Evolutionary conservation across 2,329 filamentous ascomycete species (phyloP).

Genomic region (Colletotrichum lini): DNA sequence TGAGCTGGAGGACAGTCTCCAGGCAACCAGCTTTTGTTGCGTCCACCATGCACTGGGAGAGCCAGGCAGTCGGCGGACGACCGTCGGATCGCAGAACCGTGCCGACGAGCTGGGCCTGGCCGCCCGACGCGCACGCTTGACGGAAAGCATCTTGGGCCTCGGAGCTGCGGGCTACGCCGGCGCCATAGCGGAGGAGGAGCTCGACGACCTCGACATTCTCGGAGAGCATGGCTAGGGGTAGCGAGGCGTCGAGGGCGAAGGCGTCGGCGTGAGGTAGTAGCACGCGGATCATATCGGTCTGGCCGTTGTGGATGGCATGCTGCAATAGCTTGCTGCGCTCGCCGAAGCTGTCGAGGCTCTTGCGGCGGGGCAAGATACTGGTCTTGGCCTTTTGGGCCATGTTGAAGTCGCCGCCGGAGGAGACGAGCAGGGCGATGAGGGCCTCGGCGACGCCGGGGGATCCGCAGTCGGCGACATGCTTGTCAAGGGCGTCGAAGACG

Average conservation of each 20-base stretch:
- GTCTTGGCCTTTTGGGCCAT: constrained; percentile 62
- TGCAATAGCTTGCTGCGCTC: constrained; percentile 67
- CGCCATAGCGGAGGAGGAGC: constrained; percentile 66
- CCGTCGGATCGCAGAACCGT: constrained; percentile 66
- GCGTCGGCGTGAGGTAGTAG: constrained; percentile 68
- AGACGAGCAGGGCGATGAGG: constrained; percentile 64
- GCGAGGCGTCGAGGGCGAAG: constrained; percentile 63
- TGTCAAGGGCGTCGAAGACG: constrained; percentile 65
- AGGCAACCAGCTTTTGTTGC: constrained; percentile 65
- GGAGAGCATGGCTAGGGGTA: constrained; percentile 64
- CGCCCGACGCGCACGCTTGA: constrained; percentile 62
- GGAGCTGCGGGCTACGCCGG: constrained; percentile 50
- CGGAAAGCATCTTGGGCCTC: constrained; percentile 69
- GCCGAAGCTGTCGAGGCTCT: constrained; percentile 63
- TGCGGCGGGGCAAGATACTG: constrained; percentile 63
- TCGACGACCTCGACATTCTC: constrained; percentile 61
- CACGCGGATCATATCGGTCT: constrained; percentile 68
- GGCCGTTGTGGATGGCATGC: constrained; percentile 64
- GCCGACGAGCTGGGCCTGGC: constrained; percentile 61
- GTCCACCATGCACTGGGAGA: constrained; percentile 67
- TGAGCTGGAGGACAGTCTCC: constrained; percentile 65
- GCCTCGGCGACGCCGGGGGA: constrained; percentile 70
- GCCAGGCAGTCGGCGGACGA: constrained; percentile 57
- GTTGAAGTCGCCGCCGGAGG: constrained; percentile 66
- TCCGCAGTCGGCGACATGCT: constrained; percentile 64